Evolutionary conservation across 179 eudicot species (phyloP), one percentile per base, ranked within the genome.

Genomic region (Actinidia polygama): DNA sequence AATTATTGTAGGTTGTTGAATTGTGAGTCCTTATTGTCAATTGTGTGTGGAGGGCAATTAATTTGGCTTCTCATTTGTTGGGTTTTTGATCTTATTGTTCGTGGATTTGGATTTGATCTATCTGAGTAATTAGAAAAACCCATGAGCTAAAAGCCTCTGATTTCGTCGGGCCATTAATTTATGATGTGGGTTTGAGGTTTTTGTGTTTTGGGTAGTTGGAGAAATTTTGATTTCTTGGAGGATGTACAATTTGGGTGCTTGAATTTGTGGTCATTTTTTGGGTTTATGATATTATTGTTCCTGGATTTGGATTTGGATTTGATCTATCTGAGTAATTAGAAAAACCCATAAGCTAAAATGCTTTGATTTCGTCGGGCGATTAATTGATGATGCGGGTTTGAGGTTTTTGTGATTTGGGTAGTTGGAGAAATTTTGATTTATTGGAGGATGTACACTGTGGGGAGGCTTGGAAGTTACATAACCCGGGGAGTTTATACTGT

Each of bases 401-500:
- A 64, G 47, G 75, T 50, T 30, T 83, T 75, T 77, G 80, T 83
- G 84, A 74, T 78, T 19, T 70, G 84, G 84, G 88, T 50, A 15
- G 77, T 74, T 66, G 50, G 71, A 24, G 64, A 51, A 46, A 73
- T 71, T 30, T 77, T 61, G 71, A 87, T 83, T 72, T 78, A 73
- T 55, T 62, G 71, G 70, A 85, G 62, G 87, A 96, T 96, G 97
- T 90, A 89, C 88, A 94, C 95, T 74, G 95, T 93, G 83, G 97
- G 92, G 90, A 90, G 87, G 87, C 75, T 96, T 80, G 95, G 98
- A 6, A 91, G 98, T 87, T 92, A 91, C 79, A 93, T 93, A 23
- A 83, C 92, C 57, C 87, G 82, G 59, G 92, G 96, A 68, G 98
- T 95, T 51, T 81, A 75, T 69, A 89, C 93, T 0, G 97, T 95